Base-by-base conservation (phyloP, 345 rosid genomes). In the Arabis alpina region DNA sequence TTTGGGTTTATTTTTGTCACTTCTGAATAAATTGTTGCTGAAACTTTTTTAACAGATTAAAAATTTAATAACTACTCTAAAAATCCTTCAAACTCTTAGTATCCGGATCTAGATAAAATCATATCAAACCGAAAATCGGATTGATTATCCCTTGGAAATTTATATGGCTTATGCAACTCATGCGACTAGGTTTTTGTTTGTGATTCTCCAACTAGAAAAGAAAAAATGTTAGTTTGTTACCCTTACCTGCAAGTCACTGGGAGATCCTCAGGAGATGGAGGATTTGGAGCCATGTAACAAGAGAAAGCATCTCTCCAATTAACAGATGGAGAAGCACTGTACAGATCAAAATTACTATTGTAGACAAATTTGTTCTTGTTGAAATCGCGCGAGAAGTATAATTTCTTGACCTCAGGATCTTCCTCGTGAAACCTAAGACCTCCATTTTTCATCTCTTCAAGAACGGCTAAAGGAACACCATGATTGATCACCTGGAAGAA, bases 401-500 rank as follows among this genome's bases (percentile, higher is more conserved):
- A 32, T 45, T 67, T 74, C 64, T 74, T 74, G 34, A 67, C 32
- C 62, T 61, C 78, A 7, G 55, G 41, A 66, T 61, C 74, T 44
- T 74, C 67, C 58, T 75, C 79, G 10, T 67, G 68, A 54, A 75
- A 68, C 57, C 74, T 68, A 43, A 44, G 59, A 52, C 8, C 70
- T 2, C 65, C 74, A 12, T 68, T 45, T 60, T 68, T 16, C 2
- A 67, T 54, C 45, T 75, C 79, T 56, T 54, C 45, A 15, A 75
- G 79, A 62, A 75, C 75, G 30, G 9, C 40, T 6, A 68, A 30
- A 6, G 78, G 83, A 27, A 83, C 50, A 51, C 83, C 86, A 47
- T 83, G 86, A 51, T 83, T 80, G 13, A 77, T 69, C 61, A 80
- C 83, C 41, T 84, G 88, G 54, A 84, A 83, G 67, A 86, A 83